phyloP scores from a whole-genome alignment of 2,329 filamentous ascomycete genomes.

The Pezicula radicicola region DNA sequence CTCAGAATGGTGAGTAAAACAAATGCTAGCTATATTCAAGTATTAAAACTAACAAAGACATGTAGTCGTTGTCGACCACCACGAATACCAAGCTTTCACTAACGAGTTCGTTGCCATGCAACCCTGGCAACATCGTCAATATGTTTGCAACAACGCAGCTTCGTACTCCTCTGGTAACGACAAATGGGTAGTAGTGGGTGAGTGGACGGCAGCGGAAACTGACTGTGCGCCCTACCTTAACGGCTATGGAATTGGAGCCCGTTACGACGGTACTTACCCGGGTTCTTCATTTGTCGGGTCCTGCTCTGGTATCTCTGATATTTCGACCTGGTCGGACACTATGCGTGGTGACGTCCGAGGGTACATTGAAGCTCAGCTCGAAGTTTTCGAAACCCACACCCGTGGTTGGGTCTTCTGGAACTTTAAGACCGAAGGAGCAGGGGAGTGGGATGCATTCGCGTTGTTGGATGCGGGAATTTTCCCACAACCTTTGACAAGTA shows the following conservation, averaged over 20 bases:
- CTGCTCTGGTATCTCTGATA: slow-evolving; percentile 50
- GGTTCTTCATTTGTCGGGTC: slow-evolving; percentile 46
- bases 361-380: slow-evolving; percentile 53
- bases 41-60: slow-evolving; percentile 44
- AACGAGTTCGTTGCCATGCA: slow-evolving; percentile 45
- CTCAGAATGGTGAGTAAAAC: slow-evolving; percentile 31
- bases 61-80: slow-evolving; percentile 54
- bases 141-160: slow-evolving; percentile 51
- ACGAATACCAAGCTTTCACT: slow-evolving; percentile 66
- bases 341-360: slow-evolving; percentile 42
- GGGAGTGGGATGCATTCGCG: slow-evolving; percentile 50
- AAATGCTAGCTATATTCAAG: slow-evolving; percentile 47
- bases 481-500: slow-evolving; percentile 36
- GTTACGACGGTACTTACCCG: slow-evolving; percentile 51
- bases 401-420: slow-evolving; percentile 58
- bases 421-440: slow-evolving; percentile 51
- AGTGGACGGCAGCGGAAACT: slow-evolving; percentile 68
- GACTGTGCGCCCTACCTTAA: slow-evolving; percentile 51
- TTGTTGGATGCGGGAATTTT: slow-evolving; percentile 49
- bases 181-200: slow-evolving; percentile 66
- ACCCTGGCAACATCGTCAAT: slow-evolving; percentile 49
- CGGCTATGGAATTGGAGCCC: slow-evolving; percentile 55
- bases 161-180: slow-evolving; percentile 48
- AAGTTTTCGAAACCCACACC: slow-evolving; percentile 45
- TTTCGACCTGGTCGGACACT: slow-evolving; percentile 38